Conservation (phyloP, 116 monocot species). For the Iris pallida region DNA sequence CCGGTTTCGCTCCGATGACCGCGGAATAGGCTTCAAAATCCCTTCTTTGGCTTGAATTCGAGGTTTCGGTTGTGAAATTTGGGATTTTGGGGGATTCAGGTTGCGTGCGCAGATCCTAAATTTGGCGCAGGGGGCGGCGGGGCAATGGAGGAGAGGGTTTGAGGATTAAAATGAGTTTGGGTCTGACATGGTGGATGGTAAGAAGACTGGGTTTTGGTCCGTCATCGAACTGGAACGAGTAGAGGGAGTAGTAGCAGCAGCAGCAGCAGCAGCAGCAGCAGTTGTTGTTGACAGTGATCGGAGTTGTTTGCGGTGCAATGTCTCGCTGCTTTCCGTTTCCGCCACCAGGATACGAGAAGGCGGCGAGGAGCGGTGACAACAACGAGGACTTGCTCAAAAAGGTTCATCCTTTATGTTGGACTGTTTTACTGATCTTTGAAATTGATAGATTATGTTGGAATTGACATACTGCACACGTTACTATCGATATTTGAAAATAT, state of each 20-base stretch:
- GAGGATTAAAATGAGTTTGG: constrained; percentile 23
- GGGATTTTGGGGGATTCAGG: neutral
- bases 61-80: neutral
- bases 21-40: neutral
- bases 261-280: constrained; percentile 14
- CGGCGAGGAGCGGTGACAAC: constrained; percentile 3
- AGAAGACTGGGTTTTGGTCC: constrained; percentile 10
- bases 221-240: constrained; percentile 17
- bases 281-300: neutral
- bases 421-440: no score
- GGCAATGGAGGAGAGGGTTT: constrained; percentile 1
- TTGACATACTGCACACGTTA: no score
- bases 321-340: constrained; percentile 82
- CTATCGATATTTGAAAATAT: no score
- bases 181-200: constrained; percentile 37
- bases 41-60: neutral
- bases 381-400: constrained; percentile 26
- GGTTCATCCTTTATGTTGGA: constrained; percentile 11
- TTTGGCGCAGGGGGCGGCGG: neutral
- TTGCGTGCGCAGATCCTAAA: neutral
- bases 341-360: constrained; percentile 64
- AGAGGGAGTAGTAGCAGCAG: neutral
- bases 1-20: neutral
- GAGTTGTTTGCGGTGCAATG: constrained; percentile 32
- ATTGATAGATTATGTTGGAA: no score